Evolutionary conservation across 2,329 filamentous ascomycete species (phyloP), one percentile per base, ranked within the genome.

Genomic region (Berkeleyomyces basicola): DNA sequence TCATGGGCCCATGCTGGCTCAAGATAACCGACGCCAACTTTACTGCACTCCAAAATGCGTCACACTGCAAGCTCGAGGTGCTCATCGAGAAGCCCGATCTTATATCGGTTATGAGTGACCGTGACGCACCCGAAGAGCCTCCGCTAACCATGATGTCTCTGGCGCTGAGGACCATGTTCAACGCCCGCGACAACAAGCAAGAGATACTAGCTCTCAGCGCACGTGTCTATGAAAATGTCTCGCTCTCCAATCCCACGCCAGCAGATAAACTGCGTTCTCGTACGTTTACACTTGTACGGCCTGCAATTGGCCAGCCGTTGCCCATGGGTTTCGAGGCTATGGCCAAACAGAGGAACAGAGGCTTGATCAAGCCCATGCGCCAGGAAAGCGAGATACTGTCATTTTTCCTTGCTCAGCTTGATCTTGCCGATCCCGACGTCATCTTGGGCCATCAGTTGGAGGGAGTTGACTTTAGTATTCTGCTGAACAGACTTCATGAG

Each of bases 1-100:
- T 99, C 68, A 99, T 96, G 92, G 93, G 93, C 1, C 93, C 93
- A 39, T 97, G 93, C 72, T 99, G 93, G 93, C 81, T 99, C 55
- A 91, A 86, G 70, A 93, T 99, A 62, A 82, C 90, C 67, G 86
- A 87, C 67, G 88, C 88, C 39, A 85, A 96, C 71, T 96, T 95
- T 71, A 80, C 81, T 16, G 79, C 87, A 4, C 79, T 97, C 67
- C 92, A 90, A 73, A 96, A 96, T 68, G 88, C 90, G 9, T 99
- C 93, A 0, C 93, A 95, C 82, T 96, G 93, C 78, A 97, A 96
- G 74, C 82, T 99, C 9, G 93, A 99, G 73, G 84, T 95, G 58
- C 81, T 87, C 68, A 87, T 90, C 57, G 80, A 82, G 43, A 87
- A 90, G 66, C 92, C 93, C 1, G 84, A 86, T 68, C 82, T 83